Percentiles rank a stretch among this genome's conserved stretches.
Evolutionary conservation across 2,329 filamentous ascomycete species (phyloP).

Genomic region (Remersonia thermophila): DNA sequence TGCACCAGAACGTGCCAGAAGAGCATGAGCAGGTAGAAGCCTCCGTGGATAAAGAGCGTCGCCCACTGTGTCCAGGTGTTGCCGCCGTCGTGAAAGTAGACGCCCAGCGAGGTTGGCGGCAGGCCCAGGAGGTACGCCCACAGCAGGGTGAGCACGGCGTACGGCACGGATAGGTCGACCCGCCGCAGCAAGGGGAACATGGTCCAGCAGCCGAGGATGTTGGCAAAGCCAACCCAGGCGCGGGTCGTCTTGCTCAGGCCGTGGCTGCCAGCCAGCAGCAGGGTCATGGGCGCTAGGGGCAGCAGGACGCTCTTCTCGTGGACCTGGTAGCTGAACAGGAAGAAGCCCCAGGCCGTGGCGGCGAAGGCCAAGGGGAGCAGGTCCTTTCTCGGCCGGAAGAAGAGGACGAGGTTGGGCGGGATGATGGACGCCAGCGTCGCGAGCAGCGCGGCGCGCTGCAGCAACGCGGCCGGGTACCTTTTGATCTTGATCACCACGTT

Average conservation of each 20-base stretch:
- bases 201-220: constrained; percentile 80
- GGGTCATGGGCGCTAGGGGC: constrained; percentile 84
- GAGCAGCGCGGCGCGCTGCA: constrained; percentile 64
- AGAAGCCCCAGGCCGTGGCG: constrained; percentile 88
- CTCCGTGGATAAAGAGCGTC: constrained; percentile 57
- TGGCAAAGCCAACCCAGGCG: constrained; percentile 93
- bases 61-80: constrained; percentile 39
- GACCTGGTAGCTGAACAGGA: constrained; percentile 94
- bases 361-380: constrained; percentile 71
- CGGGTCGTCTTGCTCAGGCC: constrained; percentile 66
- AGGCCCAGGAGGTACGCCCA: constrained; percentile 89
- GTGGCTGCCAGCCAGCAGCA: constrained; percentile 66
- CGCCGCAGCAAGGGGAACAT: constrained; percentile 83
- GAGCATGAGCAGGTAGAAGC: constrained; percentile 67
- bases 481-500: constrained; percentile 84
- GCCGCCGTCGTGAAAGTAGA: constrained; percentile 46
- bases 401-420: constrained; percentile 67
- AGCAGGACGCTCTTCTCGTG: constrained; percentile 96
- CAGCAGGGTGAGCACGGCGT: constrained; percentile 68
- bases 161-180: constrained; percentile 74
- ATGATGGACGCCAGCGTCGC: constrained; percentile 66
- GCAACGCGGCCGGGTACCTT: constrained; percentile 53
- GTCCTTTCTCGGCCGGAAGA: constrained; percentile 63
- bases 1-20: constrained; percentile 70
- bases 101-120: constrained; percentile 60